Conservation (phyloP, 192 early-diverging fungal species). For the Dimargaris cristalligena region DNA sequence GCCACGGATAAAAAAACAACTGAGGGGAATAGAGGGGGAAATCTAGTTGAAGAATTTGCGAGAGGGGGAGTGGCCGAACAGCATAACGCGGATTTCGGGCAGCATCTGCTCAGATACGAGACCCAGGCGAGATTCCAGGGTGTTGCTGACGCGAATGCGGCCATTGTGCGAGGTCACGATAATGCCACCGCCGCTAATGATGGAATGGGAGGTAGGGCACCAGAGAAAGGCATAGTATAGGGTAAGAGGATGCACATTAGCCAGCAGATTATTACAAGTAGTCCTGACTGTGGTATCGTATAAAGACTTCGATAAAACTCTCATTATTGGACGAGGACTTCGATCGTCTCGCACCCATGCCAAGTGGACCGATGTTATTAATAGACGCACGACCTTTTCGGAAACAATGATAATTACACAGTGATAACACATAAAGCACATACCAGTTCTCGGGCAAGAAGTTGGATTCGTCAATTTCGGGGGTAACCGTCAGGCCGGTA, state of each 20-base stretch:
- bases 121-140: conserved; percentile 74
- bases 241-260: too few species aligned
- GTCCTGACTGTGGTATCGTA: too few species aligned
- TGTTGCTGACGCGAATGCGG: conserved; percentile 74
- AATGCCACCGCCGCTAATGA: conserved; percentile 86
- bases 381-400: too few species aligned
- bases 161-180: conserved; percentile 58
- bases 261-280: too few species aligned
- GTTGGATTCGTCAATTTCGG: conserved; percentile 38
- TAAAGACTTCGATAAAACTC: too few species aligned
- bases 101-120: conserved; percentile 77
- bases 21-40: not conserved
- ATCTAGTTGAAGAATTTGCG: conserved; percentile 81
- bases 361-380: too few species aligned
- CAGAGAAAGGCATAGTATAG: too few species aligned
- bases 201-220: too few species aligned
- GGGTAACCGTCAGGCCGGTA: conserved; percentile 25
- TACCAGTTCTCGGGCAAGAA: conserved; percentile 55
- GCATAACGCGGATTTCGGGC: conserved; percentile 72
- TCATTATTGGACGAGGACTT: too few species aligned
- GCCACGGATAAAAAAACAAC: not conserved
- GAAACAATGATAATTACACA: too few species aligned
- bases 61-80: conserved; percentile 83
- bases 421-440: too few species aligned
- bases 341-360: too few species aligned